Evolutionary conservation across 345 rosid species (phyloP), one percentile per base, ranked within the genome.

Genomic region (Salix caprea): DNA sequence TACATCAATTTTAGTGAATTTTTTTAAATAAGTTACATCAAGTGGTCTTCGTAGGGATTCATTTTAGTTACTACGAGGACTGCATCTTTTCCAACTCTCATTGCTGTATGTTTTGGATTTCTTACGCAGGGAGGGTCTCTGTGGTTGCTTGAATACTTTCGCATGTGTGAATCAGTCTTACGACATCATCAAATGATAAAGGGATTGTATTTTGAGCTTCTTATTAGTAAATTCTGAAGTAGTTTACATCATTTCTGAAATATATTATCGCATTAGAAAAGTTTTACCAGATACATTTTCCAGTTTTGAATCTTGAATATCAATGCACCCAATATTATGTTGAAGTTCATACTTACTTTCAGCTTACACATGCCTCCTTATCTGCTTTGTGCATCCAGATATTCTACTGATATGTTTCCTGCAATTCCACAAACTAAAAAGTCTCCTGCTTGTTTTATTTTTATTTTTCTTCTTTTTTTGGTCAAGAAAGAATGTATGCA

Each of bases 401-500:
- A 50, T 68, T 72, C 68, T 30, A 26, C 69, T 61, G 23, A 24
- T 67, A n/a, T 61, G 48, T 5, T 75, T 74, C 58, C 36, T 64
- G 70, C 46, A n/a, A 80, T 46, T 69, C 54, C 24, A 65, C 37
- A 56, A 79, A 42, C 48, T 64, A 72, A 76, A 72, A 72, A 50
- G 52, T 24, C 6, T 58, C 56, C 13, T 69, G 6, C 60, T 52
- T 16, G 60, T 61, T 71, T 36, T 72, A 34, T 16, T 46, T 71
- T 72, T 54, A 23, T 52, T 16, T 30, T 71, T 19, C 32, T 37
- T 75, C 67, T 58, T 71, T 46, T 70, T 83, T 73, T 70, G 70
- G 34, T 86, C 82, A 87, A 90, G 95, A 89, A 84, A 93, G 97
- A 32, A 32, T 32, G 34, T 32, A 32, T 32, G 3, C 34, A 32